phyloP scores from a whole-genome alignment of 2,329 filamentous ascomycete genomes.

The Xylogone sp. region DNA sequence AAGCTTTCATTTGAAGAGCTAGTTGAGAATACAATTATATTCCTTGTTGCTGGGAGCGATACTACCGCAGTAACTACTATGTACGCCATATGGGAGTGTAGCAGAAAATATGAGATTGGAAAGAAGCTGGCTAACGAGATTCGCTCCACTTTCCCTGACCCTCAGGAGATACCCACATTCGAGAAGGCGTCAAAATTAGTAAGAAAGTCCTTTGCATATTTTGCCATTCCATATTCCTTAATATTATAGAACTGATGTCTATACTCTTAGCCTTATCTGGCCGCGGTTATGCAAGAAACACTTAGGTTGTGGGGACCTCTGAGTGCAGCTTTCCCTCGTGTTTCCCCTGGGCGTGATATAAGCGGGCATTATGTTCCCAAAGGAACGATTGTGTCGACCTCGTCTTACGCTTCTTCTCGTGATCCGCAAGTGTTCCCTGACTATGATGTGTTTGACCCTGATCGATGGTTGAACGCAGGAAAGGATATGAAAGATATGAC shows the following conservation, averaged over 20 bases:
- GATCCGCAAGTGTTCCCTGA: neutral
- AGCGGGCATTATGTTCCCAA: neutral
- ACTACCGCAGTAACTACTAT: slow-evolving; percentile 4
- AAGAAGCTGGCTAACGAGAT: neutral
- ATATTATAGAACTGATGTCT: neutral
- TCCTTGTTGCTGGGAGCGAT: slow-evolving; percentile 6
- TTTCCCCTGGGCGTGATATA: neutral
- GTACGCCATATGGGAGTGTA: slow-evolving; percentile 1
- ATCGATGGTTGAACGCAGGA: neutral
- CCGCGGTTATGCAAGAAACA: neutral
- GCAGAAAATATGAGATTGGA: neutral
- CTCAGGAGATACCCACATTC: neutral
- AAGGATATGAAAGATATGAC: neutral
- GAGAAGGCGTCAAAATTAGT: neutral
- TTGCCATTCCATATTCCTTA: neutral
- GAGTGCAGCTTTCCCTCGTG: neutral
- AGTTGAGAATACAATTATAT: neutral
- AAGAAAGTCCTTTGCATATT: no score
- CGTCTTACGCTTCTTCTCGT: neutral
- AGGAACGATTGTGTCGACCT: neutral
- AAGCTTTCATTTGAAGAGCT: neutral
- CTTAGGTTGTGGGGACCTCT: neutral
- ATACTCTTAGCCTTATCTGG: neutral
- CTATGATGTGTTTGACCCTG: neutral
- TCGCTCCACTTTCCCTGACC: neutral